phyloP scores from a whole-genome alignment of 2,329 filamentous ascomycete genomes.

The Verticillium longisporum region DNA sequence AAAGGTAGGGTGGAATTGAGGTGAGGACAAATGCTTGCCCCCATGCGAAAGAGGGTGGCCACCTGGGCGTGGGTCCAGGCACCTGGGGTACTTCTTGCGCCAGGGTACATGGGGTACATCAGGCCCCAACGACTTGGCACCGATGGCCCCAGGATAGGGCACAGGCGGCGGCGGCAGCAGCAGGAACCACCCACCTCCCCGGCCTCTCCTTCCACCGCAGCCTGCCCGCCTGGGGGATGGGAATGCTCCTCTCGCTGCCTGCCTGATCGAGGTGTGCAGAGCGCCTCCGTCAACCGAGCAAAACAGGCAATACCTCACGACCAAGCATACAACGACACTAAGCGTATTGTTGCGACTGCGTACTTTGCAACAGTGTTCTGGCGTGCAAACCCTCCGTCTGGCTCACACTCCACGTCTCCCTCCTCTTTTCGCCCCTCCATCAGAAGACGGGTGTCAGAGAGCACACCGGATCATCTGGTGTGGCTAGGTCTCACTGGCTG shows the following conservation, averaged over 20 bases:
- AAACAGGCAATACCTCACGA: background rate
- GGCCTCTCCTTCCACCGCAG: background rate
- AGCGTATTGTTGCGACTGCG: background rate
- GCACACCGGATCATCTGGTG: constrained; percentile 3
- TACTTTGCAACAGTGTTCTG: background rate
- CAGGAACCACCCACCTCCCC: background rate
- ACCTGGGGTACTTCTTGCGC: background rate
- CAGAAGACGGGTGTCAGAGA: background rate
- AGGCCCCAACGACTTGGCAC: background rate
- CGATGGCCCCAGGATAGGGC: background rate
- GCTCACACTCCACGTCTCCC: background rate
- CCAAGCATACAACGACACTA: background rate
- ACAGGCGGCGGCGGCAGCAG: background rate
- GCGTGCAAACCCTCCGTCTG: background rate
- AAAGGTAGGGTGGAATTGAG: background rate
- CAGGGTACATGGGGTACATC: background rate
- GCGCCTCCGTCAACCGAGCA: background rate
- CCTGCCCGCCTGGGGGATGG: background rate
- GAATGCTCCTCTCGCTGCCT: background rate
- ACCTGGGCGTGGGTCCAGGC: background rate
- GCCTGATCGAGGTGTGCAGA: background rate
- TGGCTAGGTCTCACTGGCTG: constrained; percentile 8
- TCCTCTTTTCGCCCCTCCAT: background rate
- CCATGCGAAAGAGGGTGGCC: background rate
- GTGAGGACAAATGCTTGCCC: background rate